These are phyloP conservation scores for Kwoniella pini DNA, from an alignment of 768 basidiomycete genomes.

Conservation along the genomic window DNA sequence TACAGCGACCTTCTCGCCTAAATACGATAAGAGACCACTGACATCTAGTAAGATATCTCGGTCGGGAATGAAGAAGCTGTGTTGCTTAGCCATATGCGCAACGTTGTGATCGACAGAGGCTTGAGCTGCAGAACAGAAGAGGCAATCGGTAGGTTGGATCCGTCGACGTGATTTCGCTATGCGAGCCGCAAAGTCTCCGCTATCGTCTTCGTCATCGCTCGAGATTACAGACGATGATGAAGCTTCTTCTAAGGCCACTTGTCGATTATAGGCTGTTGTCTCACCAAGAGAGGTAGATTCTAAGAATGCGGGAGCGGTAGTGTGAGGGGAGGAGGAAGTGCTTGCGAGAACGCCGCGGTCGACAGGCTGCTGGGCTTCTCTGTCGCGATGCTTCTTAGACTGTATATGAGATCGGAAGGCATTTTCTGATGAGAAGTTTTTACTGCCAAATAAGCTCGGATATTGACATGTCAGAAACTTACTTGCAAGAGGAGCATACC, in stretches of 20 bases:
- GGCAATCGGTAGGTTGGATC: slow-evolving; percentile 68
- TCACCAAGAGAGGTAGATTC: too few species aligned
- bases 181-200: slow-evolving; percentile 36
- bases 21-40: slow-evolving; percentile 74
- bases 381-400: slow-evolving; percentile 87
- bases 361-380: slow-evolving; percentile 58
- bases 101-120: slow-evolving; percentile 67
- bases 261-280: too few species aligned
- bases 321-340: neutral
- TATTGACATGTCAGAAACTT: slow-evolving; percentile 48
- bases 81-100: slow-evolving; percentile 78
- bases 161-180: slow-evolving; percentile 54
- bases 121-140: slow-evolving; percentile 73
- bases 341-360: neutral
- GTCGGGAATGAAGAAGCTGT: slow-evolving; percentile 97
- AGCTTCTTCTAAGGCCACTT: neutral
- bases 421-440: slow-evolving; percentile 84
- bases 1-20: slow-evolving; percentile 91
- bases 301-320: neutral
- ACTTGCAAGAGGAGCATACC: slow-evolving; percentile 80
- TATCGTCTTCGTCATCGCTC: slow-evolving; percentile 18
- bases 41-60: slow-evolving; percentile 84
- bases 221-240: slow-evolving; percentile 1
- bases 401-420: slow-evolving; percentile 82
- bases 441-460: slow-evolving; percentile 59